Evolutionary conservation across 306 rosid species (phyloP).

Genomic region (Sechiopsis laciniata): DNA sequence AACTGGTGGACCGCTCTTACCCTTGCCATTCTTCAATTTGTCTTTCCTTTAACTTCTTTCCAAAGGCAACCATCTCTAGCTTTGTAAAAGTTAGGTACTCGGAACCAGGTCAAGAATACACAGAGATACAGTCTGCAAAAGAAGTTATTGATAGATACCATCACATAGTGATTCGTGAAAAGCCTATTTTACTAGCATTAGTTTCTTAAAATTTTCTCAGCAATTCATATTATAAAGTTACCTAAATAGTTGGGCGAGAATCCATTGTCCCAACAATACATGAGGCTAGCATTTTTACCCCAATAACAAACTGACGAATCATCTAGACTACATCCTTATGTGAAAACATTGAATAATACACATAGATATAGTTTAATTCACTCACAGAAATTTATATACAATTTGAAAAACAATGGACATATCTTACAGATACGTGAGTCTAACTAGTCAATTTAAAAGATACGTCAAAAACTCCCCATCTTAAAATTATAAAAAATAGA

Average conservation of each 20-base stretch:
- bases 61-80: slow-evolving; percentile 88
- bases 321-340: not conserved
- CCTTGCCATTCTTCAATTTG: slow-evolving; percentile 87
- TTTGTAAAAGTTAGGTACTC: slow-evolving; percentile 22
- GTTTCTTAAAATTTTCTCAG: not conserved
- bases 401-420: not conserved
- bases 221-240: not conserved
- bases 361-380: not conserved
- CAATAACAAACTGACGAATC: not conserved
- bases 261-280: slow-evolving; percentile 7
- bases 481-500: not conserved
- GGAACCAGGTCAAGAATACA: slow-evolving; percentile 3
- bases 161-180: not conserved
- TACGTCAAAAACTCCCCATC: not conserved
- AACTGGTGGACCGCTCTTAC: slow-evolving; percentile 36
- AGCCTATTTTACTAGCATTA: not conserved
- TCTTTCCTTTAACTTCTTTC: slow-evolving; percentile 92
- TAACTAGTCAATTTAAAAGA: too few species aligned
- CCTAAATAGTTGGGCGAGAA: not conserved
- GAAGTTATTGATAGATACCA: slow-evolving; percentile 4
- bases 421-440: not conserved
- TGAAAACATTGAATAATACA: not conserved
- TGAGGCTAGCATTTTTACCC: not conserved
- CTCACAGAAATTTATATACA: not conserved
- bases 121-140: slow-evolving; percentile 17